Conservation (phyloP, 164 flowering plant genomes). For the Dillenia suffruticosa region DNA sequence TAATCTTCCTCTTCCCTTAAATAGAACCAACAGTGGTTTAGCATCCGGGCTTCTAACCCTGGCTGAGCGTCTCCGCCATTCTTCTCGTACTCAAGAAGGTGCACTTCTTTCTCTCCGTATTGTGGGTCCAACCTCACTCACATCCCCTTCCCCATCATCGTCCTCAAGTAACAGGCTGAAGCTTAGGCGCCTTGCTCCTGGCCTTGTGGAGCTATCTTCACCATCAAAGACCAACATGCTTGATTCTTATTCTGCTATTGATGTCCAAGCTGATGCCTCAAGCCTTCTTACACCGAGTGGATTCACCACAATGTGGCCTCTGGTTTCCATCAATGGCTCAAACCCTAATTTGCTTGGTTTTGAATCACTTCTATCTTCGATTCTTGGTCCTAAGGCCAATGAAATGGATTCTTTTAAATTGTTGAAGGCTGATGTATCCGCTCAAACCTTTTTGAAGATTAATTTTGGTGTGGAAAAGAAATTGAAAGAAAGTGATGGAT, state of each 20-base stretch:
- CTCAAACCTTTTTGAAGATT: slow-evolving; percentile 80
- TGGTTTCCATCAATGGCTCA: slow-evolving; percentile 70
- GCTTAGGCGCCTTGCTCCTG: slow-evolving; percentile 90
- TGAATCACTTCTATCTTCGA: slow-evolving; percentile 55
- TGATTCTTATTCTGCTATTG: slow-evolving; percentile 26
- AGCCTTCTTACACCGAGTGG: slow-evolving; percentile 48
- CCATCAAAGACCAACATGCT: slow-evolving; percentile 29
- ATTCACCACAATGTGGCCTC: slow-evolving; percentile 82
- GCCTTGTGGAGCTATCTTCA: slow-evolving; percentile 82
- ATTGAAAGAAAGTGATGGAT: slow-evolving; percentile 54
- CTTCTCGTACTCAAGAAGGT: slow-evolving; percentile 38
- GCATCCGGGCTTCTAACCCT: slow-evolving; percentile 72
- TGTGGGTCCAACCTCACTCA: slow-evolving; percentile 81
- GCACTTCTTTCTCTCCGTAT: slow-evolving; percentile 69
- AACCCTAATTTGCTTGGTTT: slow-evolving; percentile 70
- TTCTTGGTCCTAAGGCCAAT: slow-evolving; percentile 63
- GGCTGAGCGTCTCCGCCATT: slow-evolving; percentile 68
- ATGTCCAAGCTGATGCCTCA: slow-evolving; percentile 34
- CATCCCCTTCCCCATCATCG: slow-evolving; percentile 54
- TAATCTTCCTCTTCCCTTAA: slow-evolving; percentile 79
- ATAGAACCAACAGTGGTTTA: slow-evolving; percentile 41
- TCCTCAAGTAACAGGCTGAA: slow-evolving; percentile 53
- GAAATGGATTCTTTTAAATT: slow-evolving; percentile 66
- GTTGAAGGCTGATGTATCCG: slow-evolving; percentile 77
- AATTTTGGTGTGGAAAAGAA: slow-evolving; percentile 75